A percentile compares a stretch with the other conserved stretches of the same genome.
Conservation (phyloP, 2,329 filamentous ascomycete species). For the Calonectria pseudoreteaudii region DNA sequence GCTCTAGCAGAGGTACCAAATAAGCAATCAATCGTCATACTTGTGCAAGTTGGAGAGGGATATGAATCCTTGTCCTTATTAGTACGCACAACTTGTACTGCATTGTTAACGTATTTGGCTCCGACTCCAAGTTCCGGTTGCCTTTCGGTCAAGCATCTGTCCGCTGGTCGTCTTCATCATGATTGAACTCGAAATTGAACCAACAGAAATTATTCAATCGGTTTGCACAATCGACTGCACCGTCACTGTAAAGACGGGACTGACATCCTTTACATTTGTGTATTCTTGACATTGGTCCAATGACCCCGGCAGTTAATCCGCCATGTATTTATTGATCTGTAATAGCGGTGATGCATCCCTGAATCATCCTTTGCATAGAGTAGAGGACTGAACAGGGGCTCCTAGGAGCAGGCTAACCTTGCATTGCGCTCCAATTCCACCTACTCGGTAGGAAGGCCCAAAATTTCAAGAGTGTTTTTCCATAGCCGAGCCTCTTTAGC, state of each 20-base stretch:
- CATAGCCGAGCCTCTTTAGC: background rate
- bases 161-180: background rate
- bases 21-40: background rate
- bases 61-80: background rate
- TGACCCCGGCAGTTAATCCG: no score
- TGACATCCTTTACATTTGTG: no score
- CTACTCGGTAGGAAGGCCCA: background rate
- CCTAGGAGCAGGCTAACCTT: rapidly evolving
- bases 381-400: no score
- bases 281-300: no score
- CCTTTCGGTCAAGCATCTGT: background rate
- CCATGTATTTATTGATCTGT: no score
- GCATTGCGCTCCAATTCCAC: background rate
- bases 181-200: no score
- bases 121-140: background rate
- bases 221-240: no score
- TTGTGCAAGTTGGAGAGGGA: background rate
- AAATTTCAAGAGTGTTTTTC: background rate
- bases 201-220: no score
- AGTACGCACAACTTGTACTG: no score
- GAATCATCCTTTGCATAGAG: no score
- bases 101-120: background rate
- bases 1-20: background rate
- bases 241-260: no score
- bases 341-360: no score